phyloP scores from a whole-genome alignment of 2,329 filamentous ascomycete species.

The Penicillium sp. region DNA sequence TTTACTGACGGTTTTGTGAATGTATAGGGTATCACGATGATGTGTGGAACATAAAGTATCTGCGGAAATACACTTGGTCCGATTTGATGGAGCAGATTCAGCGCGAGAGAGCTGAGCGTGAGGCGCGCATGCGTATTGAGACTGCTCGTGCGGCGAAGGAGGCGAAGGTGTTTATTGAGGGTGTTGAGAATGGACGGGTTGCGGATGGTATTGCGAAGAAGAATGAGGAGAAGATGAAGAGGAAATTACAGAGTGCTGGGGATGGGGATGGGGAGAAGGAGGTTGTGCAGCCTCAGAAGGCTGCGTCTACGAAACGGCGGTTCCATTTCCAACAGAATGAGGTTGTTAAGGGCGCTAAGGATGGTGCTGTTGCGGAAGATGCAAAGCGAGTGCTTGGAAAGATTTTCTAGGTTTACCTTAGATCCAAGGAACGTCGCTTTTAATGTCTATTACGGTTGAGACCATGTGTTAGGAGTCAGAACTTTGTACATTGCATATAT shows the following conservation, averaged over 20 bases:
- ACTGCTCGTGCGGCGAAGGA: slow-evolving; percentile 43
- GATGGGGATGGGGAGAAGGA: slow-evolving; percentile 16
- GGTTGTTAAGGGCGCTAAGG: slow-evolving; percentile 32
- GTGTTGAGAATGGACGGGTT: slow-evolving; percentile 42
- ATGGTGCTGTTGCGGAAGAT: slow-evolving; percentile 34
- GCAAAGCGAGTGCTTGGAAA: slow-evolving; percentile 46
- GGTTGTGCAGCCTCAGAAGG: slow-evolving; percentile 9
- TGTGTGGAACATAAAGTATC: slow-evolving; percentile 47
- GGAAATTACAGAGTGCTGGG: slow-evolving; percentile 22
- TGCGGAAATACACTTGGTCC: slow-evolving; percentile 43
- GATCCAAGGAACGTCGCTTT: background rate
- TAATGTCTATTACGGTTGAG: background rate
- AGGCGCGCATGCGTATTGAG: slow-evolving; percentile 42
- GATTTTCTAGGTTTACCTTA: slow-evolving; percentile 43
- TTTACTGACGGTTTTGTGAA: background rate
- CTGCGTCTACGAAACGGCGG: slow-evolving; percentile 28
- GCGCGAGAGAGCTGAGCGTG: slow-evolving; percentile 42
- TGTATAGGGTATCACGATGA: slow-evolving; percentile 41
- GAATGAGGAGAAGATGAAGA: slow-evolving; percentile 41
- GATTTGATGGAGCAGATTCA: slow-evolving; percentile 47
- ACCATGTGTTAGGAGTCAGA: background rate
- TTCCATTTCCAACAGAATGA: slow-evolving; percentile 43
- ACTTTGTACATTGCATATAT: slow-evolving; percentile 8
- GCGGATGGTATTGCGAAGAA: slow-evolving; percentile 45
- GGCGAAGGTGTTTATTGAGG: slow-evolving; percentile 44